Percentiles rank a stretch among this genome's conserved stretches.
Evolutionary conservation across 352 stramenopile species (phyloP).

Genomic region (Globisporangium orthogonon): DNA sequence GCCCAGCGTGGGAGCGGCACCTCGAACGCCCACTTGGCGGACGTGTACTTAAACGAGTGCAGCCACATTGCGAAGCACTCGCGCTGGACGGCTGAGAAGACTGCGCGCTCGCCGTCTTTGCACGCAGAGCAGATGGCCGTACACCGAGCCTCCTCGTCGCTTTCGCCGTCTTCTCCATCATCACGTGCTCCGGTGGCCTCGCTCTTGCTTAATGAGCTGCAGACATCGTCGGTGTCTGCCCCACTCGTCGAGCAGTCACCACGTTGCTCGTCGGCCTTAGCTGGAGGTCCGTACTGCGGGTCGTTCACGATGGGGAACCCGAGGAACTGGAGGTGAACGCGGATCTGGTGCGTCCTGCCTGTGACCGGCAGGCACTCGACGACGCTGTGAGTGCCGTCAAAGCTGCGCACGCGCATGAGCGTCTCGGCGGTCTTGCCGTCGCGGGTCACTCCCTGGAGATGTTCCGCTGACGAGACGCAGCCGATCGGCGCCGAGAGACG

Average conservation of each 20-base stretch:
- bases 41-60: slow-evolving; percentile 48
- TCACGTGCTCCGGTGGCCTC: not conserved
- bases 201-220: not conserved
- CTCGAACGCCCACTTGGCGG: slow-evolving; percentile 26
- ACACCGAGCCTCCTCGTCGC: not conserved
- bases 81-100: slow-evolving; percentile 17
- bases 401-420: slow-evolving; percentile 20
- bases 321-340: slow-evolving; percentile 88
- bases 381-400: slow-evolving; percentile 44
- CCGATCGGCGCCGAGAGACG: slow-evolving; percentile 34
- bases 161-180: no score
- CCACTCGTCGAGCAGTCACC: no score
- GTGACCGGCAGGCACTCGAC: slow-evolving; percentile 89
- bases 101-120: slow-evolving; percentile 6
- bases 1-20: slow-evolving; percentile 39
- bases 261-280: not conserved
- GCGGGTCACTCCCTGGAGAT: slow-evolving; percentile 15
- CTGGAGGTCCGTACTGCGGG: slow-evolving; percentile 83
- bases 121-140: slow-evolving; percentile 16
- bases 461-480: slow-evolving; percentile 11
- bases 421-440: slow-evolving; percentile 32
- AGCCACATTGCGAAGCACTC: slow-evolving; percentile 32
- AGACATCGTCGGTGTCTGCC: not conserved
- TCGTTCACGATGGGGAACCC: slow-evolving; percentile 92
- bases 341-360: slow-evolving; percentile 94